Evolutionary conservation across 2,329 filamentous ascomycete species (phyloP).

Genomic region (Fusarium transvaalense): DNA sequence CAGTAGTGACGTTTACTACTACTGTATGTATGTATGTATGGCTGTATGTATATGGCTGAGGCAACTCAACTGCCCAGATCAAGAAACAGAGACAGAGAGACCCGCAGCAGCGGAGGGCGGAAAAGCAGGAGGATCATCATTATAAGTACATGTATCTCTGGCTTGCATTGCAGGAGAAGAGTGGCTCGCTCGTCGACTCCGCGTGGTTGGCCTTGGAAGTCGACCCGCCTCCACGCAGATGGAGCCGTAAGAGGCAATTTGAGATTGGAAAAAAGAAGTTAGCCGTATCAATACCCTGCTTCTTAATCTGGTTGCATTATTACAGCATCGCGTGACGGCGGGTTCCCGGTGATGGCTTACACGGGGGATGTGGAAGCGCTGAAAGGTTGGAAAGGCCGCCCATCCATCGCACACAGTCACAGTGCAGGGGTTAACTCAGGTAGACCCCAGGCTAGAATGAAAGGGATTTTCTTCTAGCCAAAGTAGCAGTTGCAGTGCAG

Average conservation of each 20-base stretch:
- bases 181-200: constrained; percentile 27
- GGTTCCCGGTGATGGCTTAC: constrained; percentile 38
- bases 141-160: constrained; percentile 41
- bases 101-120: constrained; percentile 10
- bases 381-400: neutral
- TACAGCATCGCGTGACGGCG: constrained; percentile 41
- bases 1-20: neutral
- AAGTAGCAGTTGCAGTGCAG: constrained; percentile 18
- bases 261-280: constrained; percentile 16
- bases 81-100: constrained; percentile 57
- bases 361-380: constrained; percentile 21
- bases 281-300: constrained; percentile 14
- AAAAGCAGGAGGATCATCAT: constrained; percentile 31
- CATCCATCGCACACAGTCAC: neutral
- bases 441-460: constrained; percentile 27
- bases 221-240: constrained; percentile 38
- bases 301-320: constrained; percentile 3
- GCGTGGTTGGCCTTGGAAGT: constrained; percentile 23
- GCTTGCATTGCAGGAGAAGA: constrained; percentile 3
- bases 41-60: constrained; percentile 20
- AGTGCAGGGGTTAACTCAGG: neutral
- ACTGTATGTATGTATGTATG: constrained; percentile 18
- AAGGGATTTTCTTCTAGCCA: constrained; percentile 5
- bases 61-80: constrained; percentile 12
- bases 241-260: constrained; percentile 15